These are phyloP conservation scores for Hypoxylon sp. DNA, from an alignment of 2,329 filamentous ascomycete species.

Conservation along the genomic window DNA sequence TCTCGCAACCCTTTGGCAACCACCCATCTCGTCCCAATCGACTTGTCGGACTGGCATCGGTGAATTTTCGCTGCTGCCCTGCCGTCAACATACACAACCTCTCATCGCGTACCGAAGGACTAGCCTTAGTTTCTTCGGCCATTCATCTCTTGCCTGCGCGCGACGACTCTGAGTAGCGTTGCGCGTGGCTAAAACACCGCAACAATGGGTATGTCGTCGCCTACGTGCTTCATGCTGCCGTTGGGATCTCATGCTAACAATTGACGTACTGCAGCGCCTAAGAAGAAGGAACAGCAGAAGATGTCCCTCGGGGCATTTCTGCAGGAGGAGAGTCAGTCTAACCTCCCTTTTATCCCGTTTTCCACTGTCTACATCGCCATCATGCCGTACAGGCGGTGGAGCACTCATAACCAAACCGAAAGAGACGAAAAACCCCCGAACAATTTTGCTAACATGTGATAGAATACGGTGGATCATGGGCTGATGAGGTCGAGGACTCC, in stretches of 20 bases:
- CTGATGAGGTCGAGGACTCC: constrained; percentile 97
- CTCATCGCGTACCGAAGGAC: constrained; percentile 35
- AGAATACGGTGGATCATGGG: constrained; percentile 86
- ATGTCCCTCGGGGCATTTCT: constrained; percentile 98
- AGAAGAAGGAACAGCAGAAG: constrained; percentile 96
- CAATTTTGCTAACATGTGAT: constrained; percentile 49
- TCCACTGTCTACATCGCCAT: constrained; percentile 42
- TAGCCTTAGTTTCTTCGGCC: constrained; percentile 42
- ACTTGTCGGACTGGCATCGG: constrained; percentile 34
- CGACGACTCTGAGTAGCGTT: constrained; percentile 45
- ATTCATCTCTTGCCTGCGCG: constrained; percentile 45
- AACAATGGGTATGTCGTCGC: constrained; percentile 71
- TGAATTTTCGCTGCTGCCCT: constrained; percentile 25
- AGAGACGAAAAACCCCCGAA: constrained; percentile 27
- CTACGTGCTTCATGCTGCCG: constrained; percentile 30
- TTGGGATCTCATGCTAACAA: constrained; percentile 59
- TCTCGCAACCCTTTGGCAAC: constrained; percentile 44
- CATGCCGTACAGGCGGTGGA: constrained; percentile 47
- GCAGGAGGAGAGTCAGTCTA: constrained; percentile 84
- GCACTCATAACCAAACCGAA: constrained; percentile 39
- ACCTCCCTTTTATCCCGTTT: constrained; percentile 46
- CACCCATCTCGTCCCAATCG: constrained; percentile 46
- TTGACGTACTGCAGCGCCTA: constrained; percentile 75
- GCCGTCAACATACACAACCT: constrained; percentile 9
- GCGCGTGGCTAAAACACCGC: constrained; percentile 61